Evolutionary conservation across 441 rosid genomes (phyloP), one percentile per base, ranked within the genome.

Genomic region (Aleurites moluccanus): DNA sequence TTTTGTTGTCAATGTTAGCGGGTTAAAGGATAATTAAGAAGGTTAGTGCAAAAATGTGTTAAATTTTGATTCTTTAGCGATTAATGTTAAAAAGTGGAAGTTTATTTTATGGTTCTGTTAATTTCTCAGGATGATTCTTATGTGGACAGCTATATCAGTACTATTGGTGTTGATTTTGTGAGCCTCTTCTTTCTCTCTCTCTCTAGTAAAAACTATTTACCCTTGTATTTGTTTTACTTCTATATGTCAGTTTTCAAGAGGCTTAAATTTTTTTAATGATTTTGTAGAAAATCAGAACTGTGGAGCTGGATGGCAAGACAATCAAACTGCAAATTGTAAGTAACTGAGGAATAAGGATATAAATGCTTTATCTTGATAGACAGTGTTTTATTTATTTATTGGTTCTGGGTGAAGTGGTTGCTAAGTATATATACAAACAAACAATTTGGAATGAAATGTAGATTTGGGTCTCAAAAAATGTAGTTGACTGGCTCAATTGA

Each of bases 291-390:
- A 92, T 92, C 70, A 81, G 97, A 72, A 92, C 97, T 9, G 91
- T 91, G 79, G 97, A 88, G 88, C 86, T 79, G 40, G 94, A 92
- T 77, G 96, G 92, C 74, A 92, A 89, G 92, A 92, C 96, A 20
- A 87, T 86, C 81, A 92, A 92, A 83, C 89, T 92, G 66, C 96
- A 92, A 79, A 92, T 92, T 77, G 96, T 91, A 85, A 85, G 97
- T 84, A 68, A 56, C 59, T 28, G 55, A 15, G 44, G 7, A 45
- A 45, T 45, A 3, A 45, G 50, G 13, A 30, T 9, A 3, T 40
- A 35, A 20, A 30, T 67, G 53, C 33, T 28, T 14, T 62, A 1
- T 74, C 30, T 14, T 56, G 62, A 21, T n/a, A n/a, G 16, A 15
- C 14, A 47, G 47, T 64, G 1, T 15, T 10, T 28, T 53, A 60